Conservation (phyloP, 345 rosid genomes). For the Eucalyptus marginata region DNA sequence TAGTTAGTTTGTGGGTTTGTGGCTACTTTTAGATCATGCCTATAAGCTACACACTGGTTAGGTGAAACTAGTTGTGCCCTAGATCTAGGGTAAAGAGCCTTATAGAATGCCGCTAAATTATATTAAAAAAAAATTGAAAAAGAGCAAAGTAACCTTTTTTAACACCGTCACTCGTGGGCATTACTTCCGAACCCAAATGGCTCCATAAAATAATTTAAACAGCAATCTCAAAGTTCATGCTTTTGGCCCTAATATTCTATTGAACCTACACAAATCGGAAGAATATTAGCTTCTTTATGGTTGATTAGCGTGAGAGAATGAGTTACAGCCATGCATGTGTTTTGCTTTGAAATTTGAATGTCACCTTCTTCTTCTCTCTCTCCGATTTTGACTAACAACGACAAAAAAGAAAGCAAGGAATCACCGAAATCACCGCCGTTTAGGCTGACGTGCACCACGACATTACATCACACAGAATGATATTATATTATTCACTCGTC, state of each 20-base stretch:
- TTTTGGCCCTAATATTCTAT: not conserved
- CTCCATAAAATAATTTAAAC: not conserved
- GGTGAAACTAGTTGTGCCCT: not conserved
- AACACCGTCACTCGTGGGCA: not conserved
- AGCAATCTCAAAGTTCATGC: not conserved
- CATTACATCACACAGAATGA: slow-evolving; percentile 8
- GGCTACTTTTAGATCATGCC: not conserved
- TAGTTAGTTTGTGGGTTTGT: not conserved
- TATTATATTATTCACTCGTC: not conserved
- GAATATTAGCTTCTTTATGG: slow-evolving; percentile 40
- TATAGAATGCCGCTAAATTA: not conserved
- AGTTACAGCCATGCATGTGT: slow-evolving; percentile 1
- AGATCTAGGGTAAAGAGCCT: not conserved
- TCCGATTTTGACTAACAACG: not conserved
- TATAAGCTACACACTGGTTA: not conserved
- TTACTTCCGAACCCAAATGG: not conserved
- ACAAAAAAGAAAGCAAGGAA: slow-evolving; percentile 43
- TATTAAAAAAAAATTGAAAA: not conserved
- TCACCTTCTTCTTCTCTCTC: slow-evolving; percentile 2
- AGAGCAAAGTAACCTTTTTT: not conserved
- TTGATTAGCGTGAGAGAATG: slow-evolving; percentile 35
- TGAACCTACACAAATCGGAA: slow-evolving; percentile 14
- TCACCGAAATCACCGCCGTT: slow-evolving; percentile 73
- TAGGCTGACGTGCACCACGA: slow-evolving; percentile 39
- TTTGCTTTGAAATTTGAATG: slow-evolving; percentile 32